Conservation (phyloP, 306 rosid genomes). For the Corylus avellana region DNA sequence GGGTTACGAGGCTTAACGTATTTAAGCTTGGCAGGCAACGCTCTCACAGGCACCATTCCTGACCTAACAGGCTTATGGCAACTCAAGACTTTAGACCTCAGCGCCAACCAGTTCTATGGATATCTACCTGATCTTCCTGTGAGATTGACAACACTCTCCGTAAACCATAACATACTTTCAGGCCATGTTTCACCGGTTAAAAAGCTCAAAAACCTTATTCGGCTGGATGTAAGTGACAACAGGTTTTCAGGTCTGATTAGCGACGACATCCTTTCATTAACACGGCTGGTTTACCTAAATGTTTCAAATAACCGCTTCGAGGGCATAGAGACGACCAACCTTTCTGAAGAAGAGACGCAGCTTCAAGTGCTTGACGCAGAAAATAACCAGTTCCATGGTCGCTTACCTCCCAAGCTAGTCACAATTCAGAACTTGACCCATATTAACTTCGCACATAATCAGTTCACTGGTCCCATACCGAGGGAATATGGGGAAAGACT, state of each 20-base stretch:
- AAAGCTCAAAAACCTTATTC: conserved; percentile 20
- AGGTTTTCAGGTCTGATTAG: conserved; percentile 40
- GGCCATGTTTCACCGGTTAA: conserved; percentile 31
- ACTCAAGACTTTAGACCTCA: conserved; percentile 35
- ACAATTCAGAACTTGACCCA: conserved; percentile 26
- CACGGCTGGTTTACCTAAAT: conserved; percentile 30
- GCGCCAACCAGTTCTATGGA: conserved; percentile 43
- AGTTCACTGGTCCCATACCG: conserved; percentile 37
- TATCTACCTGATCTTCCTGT: conserved; percentile 37
- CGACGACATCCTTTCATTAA: conserved; percentile 28
- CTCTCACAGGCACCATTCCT: conserved; percentile 39
- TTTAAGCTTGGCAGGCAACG: conserved; percentile 43
- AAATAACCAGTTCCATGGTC: conserved; percentile 41
- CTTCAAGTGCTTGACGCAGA: conserved; percentile 46
- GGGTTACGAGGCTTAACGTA: conserved; percentile 33
- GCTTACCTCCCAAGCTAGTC: conserved; percentile 46
- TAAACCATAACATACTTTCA: conserved; percentile 33
- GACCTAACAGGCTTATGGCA: conserved; percentile 44
- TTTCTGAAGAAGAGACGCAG: conserved; percentile 6
- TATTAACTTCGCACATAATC: conserved; percentile 43
- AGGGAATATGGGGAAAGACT: conserved; percentile 38
- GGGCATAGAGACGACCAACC: conserved; percentile 19
- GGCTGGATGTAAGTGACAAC: conserved; percentile 44
- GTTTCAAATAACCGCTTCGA: conserved; percentile 43
- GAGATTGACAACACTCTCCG: conserved; percentile 30